A percentile compares a stretch with the other conserved stretches of the same genome.
Evolutionary conservation across 257 asterid species (phyloP).

Genomic region (Gentiana straminea): DNA sequence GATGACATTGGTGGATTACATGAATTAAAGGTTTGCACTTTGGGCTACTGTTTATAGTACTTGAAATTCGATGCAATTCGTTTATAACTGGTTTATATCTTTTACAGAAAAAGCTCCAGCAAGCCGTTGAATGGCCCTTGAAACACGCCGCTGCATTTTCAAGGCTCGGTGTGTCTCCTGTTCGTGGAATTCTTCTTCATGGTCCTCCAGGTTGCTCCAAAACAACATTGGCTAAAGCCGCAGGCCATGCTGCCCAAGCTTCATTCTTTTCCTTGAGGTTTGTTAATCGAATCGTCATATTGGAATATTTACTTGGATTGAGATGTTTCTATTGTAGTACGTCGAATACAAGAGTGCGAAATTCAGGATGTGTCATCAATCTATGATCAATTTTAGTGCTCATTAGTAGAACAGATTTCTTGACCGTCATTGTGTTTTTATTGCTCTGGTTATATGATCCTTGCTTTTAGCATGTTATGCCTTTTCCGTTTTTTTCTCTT

Average conservation of each 20-base stretch:
- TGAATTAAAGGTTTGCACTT: constrained; percentile 60
- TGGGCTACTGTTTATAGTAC: constrained; percentile 1
- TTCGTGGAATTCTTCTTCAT: constrained; percentile 87
- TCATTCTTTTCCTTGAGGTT: constrained; percentile 93
- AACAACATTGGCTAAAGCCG: constrained; percentile 95
- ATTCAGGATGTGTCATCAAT: too few relatives aligned
- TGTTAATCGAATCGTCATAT: constrained; percentile 3
- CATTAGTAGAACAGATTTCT: too few relatives aligned
- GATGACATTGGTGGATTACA: constrained; percentile 87
- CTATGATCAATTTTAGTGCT: too few relatives aligned
- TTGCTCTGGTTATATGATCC: neutral
- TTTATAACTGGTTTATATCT: constrained; percentile 10
- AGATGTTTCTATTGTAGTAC: too few relatives aligned
- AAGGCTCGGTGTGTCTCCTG: constrained; percentile 71
- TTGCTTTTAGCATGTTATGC: too few relatives aligned
- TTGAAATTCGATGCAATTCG: constrained; percentile 1
- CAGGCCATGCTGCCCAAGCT: constrained; percentile 94
- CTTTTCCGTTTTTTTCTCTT: too few relatives aligned
- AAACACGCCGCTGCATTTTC: constrained; percentile 59
- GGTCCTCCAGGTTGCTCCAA: constrained; percentile 99
- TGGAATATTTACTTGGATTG: neutral
- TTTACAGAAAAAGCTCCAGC: constrained; percentile 86
- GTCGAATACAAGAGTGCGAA: too few relatives aligned
- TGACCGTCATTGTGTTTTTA: neutral
- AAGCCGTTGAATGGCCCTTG: constrained; percentile 98